Conservation (phyloP, 306 rosid species). For the Ormosia emarginata region DNA sequence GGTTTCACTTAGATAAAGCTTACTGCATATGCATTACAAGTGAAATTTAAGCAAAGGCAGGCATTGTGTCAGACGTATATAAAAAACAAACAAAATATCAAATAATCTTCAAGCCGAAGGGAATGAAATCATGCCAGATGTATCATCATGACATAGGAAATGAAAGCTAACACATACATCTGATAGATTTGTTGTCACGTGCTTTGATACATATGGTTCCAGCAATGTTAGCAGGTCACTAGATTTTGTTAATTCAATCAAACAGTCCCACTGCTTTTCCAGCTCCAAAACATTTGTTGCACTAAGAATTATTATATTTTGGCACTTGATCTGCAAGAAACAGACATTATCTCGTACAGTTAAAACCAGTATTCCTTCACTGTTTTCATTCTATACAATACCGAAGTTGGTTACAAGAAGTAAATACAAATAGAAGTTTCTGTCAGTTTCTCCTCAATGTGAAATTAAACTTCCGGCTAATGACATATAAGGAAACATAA, state of each 20-base stretch:
- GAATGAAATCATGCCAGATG: slow-evolving; percentile 10
- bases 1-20: not conserved
- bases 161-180: slow-evolving; percentile 49
- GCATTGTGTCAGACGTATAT: not conserved
- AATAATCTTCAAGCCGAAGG: not conserved
- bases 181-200: slow-evolving; percentile 52
- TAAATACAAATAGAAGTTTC: not conserved
- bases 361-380: slow-evolving; percentile 2
- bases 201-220: slow-evolving; percentile 63
- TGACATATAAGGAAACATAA: slow-evolving; percentile 5
- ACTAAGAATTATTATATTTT: slow-evolving; percentile 62
- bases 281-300: slow-evolving; percentile 74
- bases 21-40: not conserved
- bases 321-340: slow-evolving; percentile 81
- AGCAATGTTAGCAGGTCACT: slow-evolving; percentile 42
- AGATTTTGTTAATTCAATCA: slow-evolving; percentile 70
- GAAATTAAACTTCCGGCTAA: slow-evolving; percentile 2
- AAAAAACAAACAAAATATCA: not conserved
- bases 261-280: slow-evolving; percentile 77
- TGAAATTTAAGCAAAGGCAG: not conserved
- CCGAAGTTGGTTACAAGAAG: not conserved
- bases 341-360: not conserved
- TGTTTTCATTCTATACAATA: not conserved
- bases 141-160: slow-evolving; percentile 4
- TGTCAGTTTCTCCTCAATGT: not conserved